Base-by-base conservation (phyloP, 140 eudicot genomes). In the Oenanthe javanica region DNA sequence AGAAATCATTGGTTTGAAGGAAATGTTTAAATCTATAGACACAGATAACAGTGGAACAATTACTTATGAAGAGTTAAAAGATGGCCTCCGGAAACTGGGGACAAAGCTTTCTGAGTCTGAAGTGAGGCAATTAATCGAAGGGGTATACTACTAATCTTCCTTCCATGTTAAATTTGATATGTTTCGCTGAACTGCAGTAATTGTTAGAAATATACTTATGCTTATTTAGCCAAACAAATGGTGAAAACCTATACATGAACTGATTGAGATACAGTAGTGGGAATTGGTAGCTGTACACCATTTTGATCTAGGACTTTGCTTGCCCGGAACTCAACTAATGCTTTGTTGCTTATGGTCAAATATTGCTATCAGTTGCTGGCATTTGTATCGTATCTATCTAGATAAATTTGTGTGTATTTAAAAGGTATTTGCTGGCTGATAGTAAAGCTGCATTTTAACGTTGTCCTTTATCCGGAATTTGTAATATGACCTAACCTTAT, bases 1-100 rank as follows among this genome's bases (percentile, higher is more conserved):
- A 88, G 98, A 94, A 79, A 94, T 94, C 49, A 89, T 86, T 45
- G 98, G 98, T 72, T 86, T 94, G 87, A 94, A 94, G 89, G 98
- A 94, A 82, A 94, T 94, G 97, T 94, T 94, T 82, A 94, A 92
- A 78, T 92, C 98, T 66, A 94, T 94, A 89, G 98, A 94, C 84
- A 90, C 97, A 4, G 98, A 94, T 81, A 92, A 90, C 80, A 94
- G 94, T 81, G 97, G 97, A 67, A 94, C 98, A 66, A 90, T 94
- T 67, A 94, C 98, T 9, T 92, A 51, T 86, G 97, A 92, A 83
- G 98, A 94, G 82, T 87, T 94, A 67, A 94, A 94, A 88, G 93
- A 91, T 46, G 98, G 98, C 63, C 89, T 94, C 77, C 94, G 96
- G 7, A 94, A 94, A 86, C 89, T 94, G 59, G 98, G 98, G 46